Conservation (phyloP, 495 filamentous ascomycete species). For the Xylaria cubensis region DNA sequence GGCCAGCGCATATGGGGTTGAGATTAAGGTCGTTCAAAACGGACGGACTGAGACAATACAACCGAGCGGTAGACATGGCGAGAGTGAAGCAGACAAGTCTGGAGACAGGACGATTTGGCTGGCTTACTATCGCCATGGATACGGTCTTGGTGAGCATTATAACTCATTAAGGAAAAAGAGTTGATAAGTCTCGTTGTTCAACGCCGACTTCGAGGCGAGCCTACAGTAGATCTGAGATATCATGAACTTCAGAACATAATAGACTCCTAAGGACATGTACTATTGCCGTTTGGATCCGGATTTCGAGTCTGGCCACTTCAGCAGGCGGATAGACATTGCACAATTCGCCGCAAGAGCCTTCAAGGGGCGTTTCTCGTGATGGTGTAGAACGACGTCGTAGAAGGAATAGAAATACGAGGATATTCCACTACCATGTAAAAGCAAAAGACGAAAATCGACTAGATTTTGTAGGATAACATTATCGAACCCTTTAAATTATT, state of each 20-base stretch:
- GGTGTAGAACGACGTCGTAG: too few species aligned
- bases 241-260: background rate
- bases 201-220: background rate
- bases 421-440: too few species aligned
- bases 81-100: slow-evolving; percentile 31
- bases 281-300: background rate
- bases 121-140: slow-evolving; percentile 92
- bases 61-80: slow-evolving; percentile 47
- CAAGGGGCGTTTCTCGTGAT: too few species aligned
- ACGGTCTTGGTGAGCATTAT: slow-evolving; percentile 95
- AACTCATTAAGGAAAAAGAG: slow-evolving; percentile 73
- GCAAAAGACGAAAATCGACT: too few species aligned
- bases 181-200: background rate
- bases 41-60: slow-evolving; percentile 78
- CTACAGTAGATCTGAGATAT: background rate
- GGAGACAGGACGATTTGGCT: slow-evolving; percentile 72
- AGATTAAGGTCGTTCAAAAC: slow-evolving; percentile 87
- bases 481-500: background rate
- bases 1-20: slow-evolving; percentile 79
- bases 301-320: background rate
- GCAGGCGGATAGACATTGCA: background rate
- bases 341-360: background rate
- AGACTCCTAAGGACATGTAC: background rate
- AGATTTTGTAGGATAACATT: background rate
- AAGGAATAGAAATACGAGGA: too few species aligned